A percentile compares a stretch with the other conserved stretches of the same genome.
These are phyloP conservation scores for Globisporangium radiosum DNA, from an alignment of 352 stramenopile species.

Conservation along the genomic window DNA sequence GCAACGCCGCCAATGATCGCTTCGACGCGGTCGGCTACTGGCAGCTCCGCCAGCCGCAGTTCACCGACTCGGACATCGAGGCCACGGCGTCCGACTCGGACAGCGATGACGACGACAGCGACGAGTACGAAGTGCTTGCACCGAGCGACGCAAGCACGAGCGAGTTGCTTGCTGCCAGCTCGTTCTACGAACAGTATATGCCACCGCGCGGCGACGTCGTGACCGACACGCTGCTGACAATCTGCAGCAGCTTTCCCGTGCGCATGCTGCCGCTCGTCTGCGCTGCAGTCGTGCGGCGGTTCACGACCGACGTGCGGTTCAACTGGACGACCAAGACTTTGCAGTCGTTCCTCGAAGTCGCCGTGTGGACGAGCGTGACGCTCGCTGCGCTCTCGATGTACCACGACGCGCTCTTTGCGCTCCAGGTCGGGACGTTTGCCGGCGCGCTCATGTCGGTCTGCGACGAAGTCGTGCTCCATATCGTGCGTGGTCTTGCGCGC, in stretches of 20 bases:
- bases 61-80: slow-evolving; percentile 1
- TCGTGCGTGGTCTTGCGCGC: slow-evolving; percentile 49
- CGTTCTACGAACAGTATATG: slow-evolving; percentile 55
- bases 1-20: too few species aligned
- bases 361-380: slow-evolving; percentile 68
- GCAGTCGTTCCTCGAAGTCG: slow-evolving; percentile 76
- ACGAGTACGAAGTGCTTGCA: slow-evolving; percentile 12
- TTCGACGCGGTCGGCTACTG: slow-evolving; percentile 9
- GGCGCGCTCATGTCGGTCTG: slow-evolving; percentile 77
- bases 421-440: slow-evolving; percentile 68
- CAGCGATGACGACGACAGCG: slow-evolving; percentile 6
- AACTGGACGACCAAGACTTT: slow-evolving; percentile 82
- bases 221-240: slow-evolving; percentile 47
- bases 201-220: slow-evolving; percentile 30
- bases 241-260: slow-evolving; percentile 58
- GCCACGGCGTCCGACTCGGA: background rate
- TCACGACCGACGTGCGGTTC: slow-evolving; percentile 70
- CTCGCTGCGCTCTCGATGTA: slow-evolving; percentile 48
- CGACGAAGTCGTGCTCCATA: slow-evolving; percentile 68
- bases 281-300: slow-evolving; percentile 46
- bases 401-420: slow-evolving; percentile 44
- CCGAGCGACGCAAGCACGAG: slow-evolving; percentile 21
- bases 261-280: slow-evolving; percentile 39
- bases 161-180: slow-evolving; percentile 41
- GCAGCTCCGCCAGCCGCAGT: slow-evolving; percentile 7